Base-by-base conservation (phyloP, 768 basidiomycete species). In the Mycena vulgaris region DNA sequence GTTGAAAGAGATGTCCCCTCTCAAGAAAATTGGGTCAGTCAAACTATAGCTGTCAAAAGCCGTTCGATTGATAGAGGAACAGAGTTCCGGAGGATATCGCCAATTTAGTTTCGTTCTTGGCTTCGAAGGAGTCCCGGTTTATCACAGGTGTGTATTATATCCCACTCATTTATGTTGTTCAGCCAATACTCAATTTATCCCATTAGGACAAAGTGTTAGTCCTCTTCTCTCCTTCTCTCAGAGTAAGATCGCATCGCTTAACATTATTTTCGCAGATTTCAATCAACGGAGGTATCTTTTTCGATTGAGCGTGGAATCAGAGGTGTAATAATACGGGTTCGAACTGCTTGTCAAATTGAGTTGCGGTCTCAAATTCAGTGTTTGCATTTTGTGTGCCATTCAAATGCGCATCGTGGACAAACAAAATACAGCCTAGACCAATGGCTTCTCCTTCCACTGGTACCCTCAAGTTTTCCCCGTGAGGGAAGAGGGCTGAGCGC, bases 71-170 rank as follows among this genome's bases (percentile, higher is more conserved):
- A 63, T 42, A 3, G 19, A n/a, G n/a, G 5, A 5, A 58, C 28
- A 70, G 69, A 13, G n/a, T n/a, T 33, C 63, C 78, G 2, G 39
- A 61, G n/a, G 77, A 81, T 31, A 56, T 81, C 42, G 77, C 80
- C 0, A 57, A 58, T 4, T 49, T 81, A 1, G 80, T 81, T 0
- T 78, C 80, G 10, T 81, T 79, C 68, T 68, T 81, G 27, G 80
- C 77, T 14, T 75, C 75, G 8, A 67, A 73, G 25, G 77, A 80
- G 28, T 76, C 80, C 9, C 59, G 63, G 42, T 80, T 76, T 28
- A 77, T 80, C 21, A 81, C 80, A 0, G 80, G 80, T 75, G 48
- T 13, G 66, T 63, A 5, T 39, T 6, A n/a, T n/a, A n/a, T n/a
- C n/a, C n/a, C n/a, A n/a, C n/a, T n/a, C n/a, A n/a, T n/a, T n/a